Base-by-base conservation (phyloP, 2,329 filamentous ascomycete species). In the Verticillium nubilum region DNA sequence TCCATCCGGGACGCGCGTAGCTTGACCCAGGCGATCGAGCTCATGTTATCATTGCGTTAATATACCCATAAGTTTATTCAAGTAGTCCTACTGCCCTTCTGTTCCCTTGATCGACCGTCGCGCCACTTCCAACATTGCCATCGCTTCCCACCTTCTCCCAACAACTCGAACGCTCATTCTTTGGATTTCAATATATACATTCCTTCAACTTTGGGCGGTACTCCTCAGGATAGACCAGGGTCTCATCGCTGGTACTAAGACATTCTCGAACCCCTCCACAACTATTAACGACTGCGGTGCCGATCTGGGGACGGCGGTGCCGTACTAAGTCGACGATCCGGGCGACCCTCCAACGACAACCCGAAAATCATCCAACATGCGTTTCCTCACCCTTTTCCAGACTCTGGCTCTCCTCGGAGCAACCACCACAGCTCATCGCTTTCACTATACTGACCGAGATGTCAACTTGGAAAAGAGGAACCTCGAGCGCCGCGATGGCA, bases 401-500 rank as follows among this genome's bases (percentile, higher is more conserved):
- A 6, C 31, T 26, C 19, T 37, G 15, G 9, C 9, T 23, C 19
- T 56, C 10, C 5, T 56, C 2, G 25, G 29, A 31, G 4, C 23
- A 17, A 25, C 10, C 23, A 31, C 19, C 13, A 35, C 31, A 9
- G 54, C 19, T 9, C 31, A 26, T 25, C 29, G 28, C 12, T 13
- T n/a, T 5, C 52, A 19, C 15, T 54, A 54, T 17, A 2, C n/a
- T 9, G 27, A 15, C 12, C 26, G 4, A 23, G 29, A 35, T 23
- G 23, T 19, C 23, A 35, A 10, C 9, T 7, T 42, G 12, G 13
- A 13, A n/a, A 56, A 56, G 19, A 35, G 54, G 17, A 13, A 13
- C 12, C 28, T 35, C 10, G 56, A 28, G 23, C 28, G 55, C 58
- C 59, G 61, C 59, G 28, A 89, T 89, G 69, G 54, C n/a, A 56